Evolutionary conservation across 176 grass and related monocot genomes (phyloP).

Genomic region (Chloris gayana): DNA sequence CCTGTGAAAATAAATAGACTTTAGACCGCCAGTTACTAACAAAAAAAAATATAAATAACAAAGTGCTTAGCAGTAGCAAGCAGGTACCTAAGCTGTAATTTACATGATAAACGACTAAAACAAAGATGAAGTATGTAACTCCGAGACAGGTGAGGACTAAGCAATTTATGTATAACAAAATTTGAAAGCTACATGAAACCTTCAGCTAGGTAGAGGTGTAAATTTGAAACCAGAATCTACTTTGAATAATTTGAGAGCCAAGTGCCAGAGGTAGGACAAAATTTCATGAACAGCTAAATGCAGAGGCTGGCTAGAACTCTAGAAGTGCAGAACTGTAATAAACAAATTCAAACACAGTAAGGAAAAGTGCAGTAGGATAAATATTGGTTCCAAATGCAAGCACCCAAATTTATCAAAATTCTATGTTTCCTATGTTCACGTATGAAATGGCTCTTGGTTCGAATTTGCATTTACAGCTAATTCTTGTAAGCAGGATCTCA

Average conservation of each 20-base stretch:
- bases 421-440: not conserved
- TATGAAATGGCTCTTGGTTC: not conserved
- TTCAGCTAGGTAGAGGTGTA: not conserved
- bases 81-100: not conserved
- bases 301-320: not conserved
- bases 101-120: slow-evolving; percentile 9
- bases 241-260: not conserved
- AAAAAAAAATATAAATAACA: not conserved
- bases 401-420: not conserved
- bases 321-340: not conserved
- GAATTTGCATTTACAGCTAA: not conserved
- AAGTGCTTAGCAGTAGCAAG: not conserved
- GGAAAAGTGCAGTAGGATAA: not conserved
- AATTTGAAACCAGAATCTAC: slow-evolving; percentile 6
- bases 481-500: no score
- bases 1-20: slow-evolving; percentile 54
- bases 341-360: not conserved
- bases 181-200: not conserved
- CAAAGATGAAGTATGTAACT: not conserved
- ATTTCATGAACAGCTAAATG: not conserved
- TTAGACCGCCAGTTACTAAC: slow-evolving; percentile 24
- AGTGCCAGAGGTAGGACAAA: not conserved
- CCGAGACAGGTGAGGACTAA: not conserved
- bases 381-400: not conserved
- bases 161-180: not conserved